Conservation (phyloP, 345 rosid species). For the Eucalyptus erythrocorys region DNA sequence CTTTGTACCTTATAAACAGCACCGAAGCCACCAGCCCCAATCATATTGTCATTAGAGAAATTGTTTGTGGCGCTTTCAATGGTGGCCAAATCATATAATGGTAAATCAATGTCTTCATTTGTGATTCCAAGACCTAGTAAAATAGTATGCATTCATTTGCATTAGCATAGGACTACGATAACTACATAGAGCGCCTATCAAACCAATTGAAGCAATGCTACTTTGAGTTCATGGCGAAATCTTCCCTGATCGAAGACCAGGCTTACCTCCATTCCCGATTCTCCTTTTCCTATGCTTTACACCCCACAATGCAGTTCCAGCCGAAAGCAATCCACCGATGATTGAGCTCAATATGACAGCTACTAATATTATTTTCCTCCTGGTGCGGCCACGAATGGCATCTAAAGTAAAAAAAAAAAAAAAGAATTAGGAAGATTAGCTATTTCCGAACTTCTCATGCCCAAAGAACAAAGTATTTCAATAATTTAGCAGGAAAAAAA, state of each 20-base stretch:
- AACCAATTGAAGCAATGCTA: neutral
- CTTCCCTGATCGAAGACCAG: neutral
- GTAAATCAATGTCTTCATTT: slow-evolving; percentile 14
- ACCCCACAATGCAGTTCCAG: neutral
- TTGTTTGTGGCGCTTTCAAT: slow-evolving; percentile 24
- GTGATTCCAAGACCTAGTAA: neutral
- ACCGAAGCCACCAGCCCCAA: slow-evolving; percentile 36
- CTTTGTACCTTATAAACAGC: slow-evolving; percentile 18
- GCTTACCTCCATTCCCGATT: neutral
- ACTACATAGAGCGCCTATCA: neutral
- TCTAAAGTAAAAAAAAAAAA: neutral
- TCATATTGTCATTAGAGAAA: slow-evolving; percentile 18
- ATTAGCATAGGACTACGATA: neutral
- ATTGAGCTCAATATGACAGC: neutral
- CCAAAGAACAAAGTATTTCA: neutral
- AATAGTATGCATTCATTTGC: neutral
- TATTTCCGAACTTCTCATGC: neutral
- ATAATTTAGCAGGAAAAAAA: neutral
- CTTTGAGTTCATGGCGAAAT: neutral
- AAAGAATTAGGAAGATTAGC: neutral
- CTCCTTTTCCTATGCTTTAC: neutral
- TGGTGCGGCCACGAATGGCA: neutral
- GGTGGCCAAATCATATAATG: slow-evolving; percentile 13
- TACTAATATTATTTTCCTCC: neutral
- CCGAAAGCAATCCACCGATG: neutral